phyloP scores from a whole-genome alignment of 2,329 filamentous ascomycete genomes.

The Botryotinia calthae region DNA sequence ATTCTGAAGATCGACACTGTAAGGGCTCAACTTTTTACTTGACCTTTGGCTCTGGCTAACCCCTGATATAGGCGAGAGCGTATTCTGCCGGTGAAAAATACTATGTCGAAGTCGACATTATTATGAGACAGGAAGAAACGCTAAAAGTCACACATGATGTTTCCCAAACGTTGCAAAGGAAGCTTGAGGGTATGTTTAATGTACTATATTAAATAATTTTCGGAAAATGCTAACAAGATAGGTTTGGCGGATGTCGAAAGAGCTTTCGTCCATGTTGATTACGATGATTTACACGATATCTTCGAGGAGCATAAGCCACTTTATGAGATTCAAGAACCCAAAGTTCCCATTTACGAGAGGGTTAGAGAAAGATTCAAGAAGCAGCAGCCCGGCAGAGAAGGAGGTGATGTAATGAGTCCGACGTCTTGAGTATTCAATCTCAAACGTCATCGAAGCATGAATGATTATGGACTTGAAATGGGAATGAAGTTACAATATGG shows the following conservation, averaged over 20 bases:
- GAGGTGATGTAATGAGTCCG: background rate
- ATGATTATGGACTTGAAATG: background rate
- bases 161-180: conserved; percentile 89
- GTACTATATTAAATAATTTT: background rate
- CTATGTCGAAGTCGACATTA: conserved; percentile 93
- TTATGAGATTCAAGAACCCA: conserved; percentile 18
- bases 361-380: conserved; percentile 18
- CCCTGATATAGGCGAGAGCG: conserved; percentile 11
- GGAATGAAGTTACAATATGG: background rate
- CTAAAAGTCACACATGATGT: conserved; percentile 85
- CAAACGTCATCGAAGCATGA: background rate
- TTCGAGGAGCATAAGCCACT: conserved; percentile 21
- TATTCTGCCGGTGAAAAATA: conserved; percentile 50
- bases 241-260: conserved; percentile 81
- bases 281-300: conserved; percentile 52
- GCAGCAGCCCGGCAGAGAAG: background rate
- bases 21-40: background rate
- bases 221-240: background rate
- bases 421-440: background rate
- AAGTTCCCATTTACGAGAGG: conserved; percentile 11
- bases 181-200: conserved; percentile 67
- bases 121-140: conserved; percentile 76
- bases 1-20: conserved; percentile 84
- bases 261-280: conserved; percentile 96
- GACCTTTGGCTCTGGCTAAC: background rate